These are phyloP conservation scores for Allomyces macrogynus DNA, from an alignment of 192 early-diverging fungal genomes.

Conservation along the genomic window DNA sequence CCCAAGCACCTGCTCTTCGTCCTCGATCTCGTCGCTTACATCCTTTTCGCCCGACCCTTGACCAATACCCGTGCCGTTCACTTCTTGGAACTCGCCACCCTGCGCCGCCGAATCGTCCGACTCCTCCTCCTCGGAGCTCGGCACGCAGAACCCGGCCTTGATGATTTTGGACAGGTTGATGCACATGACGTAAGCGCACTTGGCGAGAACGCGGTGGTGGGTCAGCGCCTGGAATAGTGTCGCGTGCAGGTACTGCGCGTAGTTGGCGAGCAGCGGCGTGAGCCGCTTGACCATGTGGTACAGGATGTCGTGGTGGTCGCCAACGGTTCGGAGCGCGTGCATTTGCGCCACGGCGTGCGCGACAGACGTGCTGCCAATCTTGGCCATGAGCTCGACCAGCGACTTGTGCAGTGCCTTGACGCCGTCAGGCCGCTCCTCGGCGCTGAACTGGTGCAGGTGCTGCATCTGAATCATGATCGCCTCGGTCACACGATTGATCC, in stretches of 20 bases:
- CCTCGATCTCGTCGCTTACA: conserved; percentile 91
- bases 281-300: not conserved
- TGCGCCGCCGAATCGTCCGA: conserved; percentile 30
- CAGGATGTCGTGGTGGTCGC: not conserved
- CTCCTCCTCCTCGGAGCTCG: conserved; percentile 39
- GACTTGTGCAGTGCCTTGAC: not conserved
- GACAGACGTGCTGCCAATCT: not conserved
- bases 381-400: not conserved
- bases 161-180: conserved; percentile 50
- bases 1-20: conserved; percentile 88
- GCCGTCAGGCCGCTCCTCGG: not conserved
- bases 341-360: not conserved
- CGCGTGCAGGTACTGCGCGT: not conserved
- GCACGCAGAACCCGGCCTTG: conserved; percentile 73
- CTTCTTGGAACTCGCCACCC: conserved; percentile 21
- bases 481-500: not conserved
- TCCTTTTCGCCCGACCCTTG: conserved; percentile 70
- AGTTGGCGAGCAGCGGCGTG: conserved; percentile 1
- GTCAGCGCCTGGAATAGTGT: conserved; percentile 25
- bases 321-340: not conserved
- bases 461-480: not conserved
- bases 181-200: conserved; percentile 46
- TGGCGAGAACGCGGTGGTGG: conserved; percentile 48
- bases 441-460: not conserved
- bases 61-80: conserved; percentile 82